Base-by-base conservation (phyloP, 306 rosid species). In the Echinosophora koreensis region DNA sequence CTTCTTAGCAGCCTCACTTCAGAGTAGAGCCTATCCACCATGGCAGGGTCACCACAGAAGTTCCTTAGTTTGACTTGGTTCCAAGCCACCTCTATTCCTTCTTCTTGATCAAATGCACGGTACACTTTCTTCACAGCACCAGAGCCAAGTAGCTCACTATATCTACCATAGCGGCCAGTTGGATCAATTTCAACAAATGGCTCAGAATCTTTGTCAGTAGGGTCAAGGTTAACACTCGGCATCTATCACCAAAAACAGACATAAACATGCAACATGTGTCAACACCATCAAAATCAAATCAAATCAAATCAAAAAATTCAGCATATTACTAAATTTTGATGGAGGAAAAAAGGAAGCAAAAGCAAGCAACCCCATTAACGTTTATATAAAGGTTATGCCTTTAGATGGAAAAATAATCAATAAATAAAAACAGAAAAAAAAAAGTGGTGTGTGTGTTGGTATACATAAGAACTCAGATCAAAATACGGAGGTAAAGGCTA, bases 81-180 rank as follows among this genome's bases (percentile, higher is more conserved):
- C 98, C 98, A 94, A 10, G 98, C 97, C 49, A 94, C 96, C 42
- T 94, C 98, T 13, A 91, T 94, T 11, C 97, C 97, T 80, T 91
- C 96, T 55, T 91, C 97, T 80, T 91, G 98, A 77, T 94, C 97
- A 38, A 94, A 94, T 9, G 91, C 98, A 4, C 98, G 75, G 84
- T 91, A 94, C 73, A 94, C 98, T 78, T 88, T 94, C 54, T 94
- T 94, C 77, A 90, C 96, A 9, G 98, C 93, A 8, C 98, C 98
- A 4, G 77, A 69, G 0, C 97, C 97, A 1, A 91, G 83, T 0
- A 94, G 86, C 87, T 94, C 98, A 0, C 28, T 22, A 83, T 94
- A 95, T 1, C 97, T 83, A 27, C 96, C 97, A 17, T 95, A 95
- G 3, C 97, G 78, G 4, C 93, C 86, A 0, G 86, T 87, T 0